Base-by-base conservation (phyloP, 768 basidiomycete species). In the Termitomyces sp. region DNA sequence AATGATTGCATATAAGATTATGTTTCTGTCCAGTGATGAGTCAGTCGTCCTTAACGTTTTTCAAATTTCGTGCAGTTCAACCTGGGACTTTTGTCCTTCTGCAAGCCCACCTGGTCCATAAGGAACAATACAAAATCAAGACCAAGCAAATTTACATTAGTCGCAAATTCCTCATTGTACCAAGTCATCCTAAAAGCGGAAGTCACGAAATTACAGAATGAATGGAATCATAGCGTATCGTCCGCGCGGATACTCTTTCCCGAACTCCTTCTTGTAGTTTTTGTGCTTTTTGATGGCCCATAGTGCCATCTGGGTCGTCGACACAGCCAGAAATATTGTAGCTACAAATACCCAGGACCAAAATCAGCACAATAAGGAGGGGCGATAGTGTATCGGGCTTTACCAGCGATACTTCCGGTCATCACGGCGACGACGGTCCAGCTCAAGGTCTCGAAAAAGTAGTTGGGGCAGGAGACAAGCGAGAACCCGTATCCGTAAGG, bases 221-320 rank as follows among this genome's bases (percentile, higher is more conserved):
- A 87, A 88, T 0, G 94, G 94, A 64, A 93, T 77, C 70, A 96
- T 85, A 36, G 84, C 86, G 71, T 87, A 92, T 70, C 94, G 77
- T 22, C 72, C 74, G 63, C 74, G 80, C 45, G 84, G 94, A 67
- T 93, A 96, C 58, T 87, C 83, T 63, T 84, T 86, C 35, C 94
- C 94, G 64, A 98, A 97, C 70, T 99, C 96, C 68, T 88, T 94
- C 79, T 86, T 91, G 76, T 98, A 98, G 53, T 80, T 80, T 54
- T 72, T 75, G 65, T 98, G 95, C 76, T 97, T 98, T 78, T 95
- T 93, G 42, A 81, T 65, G 14, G 95, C 95, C 97, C 97, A 99
- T 7, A 80, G 62, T 13, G 77, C 75, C 94, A 98, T 98, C 64
- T 85, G 85, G 35, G 61, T 80, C 0, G 76, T 74, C 1, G 81